A percentile compares a stretch with the other conserved stretches of the same genome.
phyloP scores from a whole-genome alignment of 2,329 filamentous ascomycete genomes.

The Colletotrichum theobromicola region DNA sequence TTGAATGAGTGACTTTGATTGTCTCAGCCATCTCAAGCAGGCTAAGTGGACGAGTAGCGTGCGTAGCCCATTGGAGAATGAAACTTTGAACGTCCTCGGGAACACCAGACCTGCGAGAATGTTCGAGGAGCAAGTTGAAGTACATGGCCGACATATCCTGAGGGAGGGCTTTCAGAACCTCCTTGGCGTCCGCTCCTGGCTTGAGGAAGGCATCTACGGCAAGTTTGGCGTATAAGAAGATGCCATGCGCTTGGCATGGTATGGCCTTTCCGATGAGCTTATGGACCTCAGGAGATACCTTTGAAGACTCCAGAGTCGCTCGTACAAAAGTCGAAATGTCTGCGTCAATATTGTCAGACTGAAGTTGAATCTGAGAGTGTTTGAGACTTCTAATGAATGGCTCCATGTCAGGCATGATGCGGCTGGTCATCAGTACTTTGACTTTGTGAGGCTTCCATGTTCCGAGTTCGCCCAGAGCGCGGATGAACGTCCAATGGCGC shows the following conservation, averaged over 20 bases:
- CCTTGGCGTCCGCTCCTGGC: slow-evolving; percentile 25
- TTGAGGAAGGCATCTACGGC: slow-evolving; percentile 42
- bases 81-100: slow-evolving; percentile 35
- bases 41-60: slow-evolving; percentile 43
- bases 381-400: slow-evolving; percentile 27
- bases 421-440: slow-evolving; percentile 50
- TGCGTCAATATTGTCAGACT: slow-evolving; percentile 36
- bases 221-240: slow-evolving; percentile 50
- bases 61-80: slow-evolving; percentile 45
- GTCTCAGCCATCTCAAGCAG: slow-evolving; percentile 44
- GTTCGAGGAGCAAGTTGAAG: slow-evolving; percentile 39
- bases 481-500: slow-evolving; percentile 36
- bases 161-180: slow-evolving; percentile 37
- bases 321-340: slow-evolving; percentile 45
- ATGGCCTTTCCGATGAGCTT: slow-evolving; percentile 33
- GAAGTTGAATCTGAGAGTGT: slow-evolving; percentile 38
- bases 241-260: slow-evolving; percentile 40
- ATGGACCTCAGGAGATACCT: slow-evolving; percentile 22
- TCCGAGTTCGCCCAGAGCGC: slow-evolving; percentile 35
- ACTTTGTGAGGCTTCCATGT: slow-evolving; percentile 32
- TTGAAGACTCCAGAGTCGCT: slow-evolving; percentile 4
- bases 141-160: slow-evolving; percentile 44
- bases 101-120: slow-evolving; percentile 36
- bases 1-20: neutral
- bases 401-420: slow-evolving; percentile 37